Conservation (phyloP, 2,329 filamentous ascomycete species). For the Dactylellina drechsleri region DNA sequence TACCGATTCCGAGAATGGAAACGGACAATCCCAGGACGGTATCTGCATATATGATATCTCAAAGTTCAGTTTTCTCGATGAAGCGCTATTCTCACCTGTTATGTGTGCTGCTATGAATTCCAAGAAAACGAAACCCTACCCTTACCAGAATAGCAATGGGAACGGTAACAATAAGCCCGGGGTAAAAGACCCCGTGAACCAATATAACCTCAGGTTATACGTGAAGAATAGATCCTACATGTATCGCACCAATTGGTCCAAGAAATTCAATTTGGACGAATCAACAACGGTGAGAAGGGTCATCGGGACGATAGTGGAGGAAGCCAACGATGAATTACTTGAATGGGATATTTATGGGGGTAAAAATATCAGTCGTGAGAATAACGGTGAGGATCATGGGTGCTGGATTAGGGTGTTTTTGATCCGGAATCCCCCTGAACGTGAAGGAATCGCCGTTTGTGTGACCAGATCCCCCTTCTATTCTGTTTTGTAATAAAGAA, state of each 20-base stretch:
- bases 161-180: background rate
- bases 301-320: constrained; percentile 8
- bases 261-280: background rate
- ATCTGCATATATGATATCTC: constrained; percentile 13
- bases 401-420: constrained; percentile 22
- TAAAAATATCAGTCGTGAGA: background rate
- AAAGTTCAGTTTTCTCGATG: constrained; percentile 22
- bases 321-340: background rate
- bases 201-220: constrained; percentile 10
- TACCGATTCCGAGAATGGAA: background rate
- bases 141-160: too few relatives aligned
- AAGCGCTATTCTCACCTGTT: constrained; percentile 14
- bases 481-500: background rate
- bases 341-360: constrained; percentile 16
- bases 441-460: constrained; percentile 12
- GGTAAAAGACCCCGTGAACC: background rate
- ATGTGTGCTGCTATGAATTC: background rate
- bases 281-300: constrained; percentile 16
- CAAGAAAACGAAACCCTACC: background rate
- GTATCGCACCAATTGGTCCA: constrained; percentile 12
- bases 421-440: constrained; percentile 7
- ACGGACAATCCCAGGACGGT: background rate
- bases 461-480: constrained; percentile 3
- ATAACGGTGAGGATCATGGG: background rate
- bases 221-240: constrained; percentile 20